A percentile compares a stretch with the other conserved stretches of the same genome.
These are phyloP conservation scores for Candida tropicalis DNA, from an alignment of 1,139 yeast species.

Conservation along the genomic window DNA sequence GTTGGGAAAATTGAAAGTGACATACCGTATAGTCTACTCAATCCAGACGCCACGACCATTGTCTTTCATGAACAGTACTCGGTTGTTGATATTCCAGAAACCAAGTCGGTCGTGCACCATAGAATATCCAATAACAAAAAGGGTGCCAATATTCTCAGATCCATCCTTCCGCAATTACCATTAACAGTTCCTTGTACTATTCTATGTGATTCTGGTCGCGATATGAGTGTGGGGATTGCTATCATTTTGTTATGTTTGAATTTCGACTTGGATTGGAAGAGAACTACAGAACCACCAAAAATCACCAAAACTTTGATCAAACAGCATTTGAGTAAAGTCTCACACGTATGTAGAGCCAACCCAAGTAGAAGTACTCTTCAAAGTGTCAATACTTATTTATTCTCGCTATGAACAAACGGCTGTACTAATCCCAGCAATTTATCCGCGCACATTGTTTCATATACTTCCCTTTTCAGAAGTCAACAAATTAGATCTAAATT, in stretches of 20 bases:
- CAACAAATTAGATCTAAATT: conserved; percentile 2
- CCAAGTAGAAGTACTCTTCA: conserved; percentile 81
- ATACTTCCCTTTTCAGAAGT: conserved; percentile 9
- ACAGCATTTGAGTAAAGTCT: conserved; percentile 55
- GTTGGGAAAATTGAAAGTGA: conserved; percentile 31
- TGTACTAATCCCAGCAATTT: no score
- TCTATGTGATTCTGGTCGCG: conserved; percentile 67
- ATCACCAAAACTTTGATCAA: conserved; percentile 57
- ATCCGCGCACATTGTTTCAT: neutral
- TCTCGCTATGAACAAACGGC: conserved; percentile 6
- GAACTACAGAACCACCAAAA: conserved; percentile 18
- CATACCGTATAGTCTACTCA: conserved; percentile 16
- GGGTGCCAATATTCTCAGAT: conserved; percentile 60
- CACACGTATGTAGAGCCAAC: conserved; percentile 51
- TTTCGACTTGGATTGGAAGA: conserved; percentile 46
- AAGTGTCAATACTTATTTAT: conserved; percentile 53
- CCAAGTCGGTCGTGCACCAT: conserved; percentile 19
- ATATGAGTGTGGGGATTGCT: conserved; percentile 63
- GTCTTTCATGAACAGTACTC: conserved; percentile 27
- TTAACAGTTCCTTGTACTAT: conserved; percentile 36
- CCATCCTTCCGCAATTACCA: conserved; percentile 33
- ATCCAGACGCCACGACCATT: conserved; percentile 22
- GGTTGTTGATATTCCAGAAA: conserved; percentile 24
- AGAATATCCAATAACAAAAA: conserved; percentile 53
- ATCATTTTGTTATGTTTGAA: conserved; percentile 53